Evolutionary conservation across 1,139 yeast genomes (phyloP), one percentile per base, ranked within the genome.

Genomic region (Geotrichum siamense): DNA sequence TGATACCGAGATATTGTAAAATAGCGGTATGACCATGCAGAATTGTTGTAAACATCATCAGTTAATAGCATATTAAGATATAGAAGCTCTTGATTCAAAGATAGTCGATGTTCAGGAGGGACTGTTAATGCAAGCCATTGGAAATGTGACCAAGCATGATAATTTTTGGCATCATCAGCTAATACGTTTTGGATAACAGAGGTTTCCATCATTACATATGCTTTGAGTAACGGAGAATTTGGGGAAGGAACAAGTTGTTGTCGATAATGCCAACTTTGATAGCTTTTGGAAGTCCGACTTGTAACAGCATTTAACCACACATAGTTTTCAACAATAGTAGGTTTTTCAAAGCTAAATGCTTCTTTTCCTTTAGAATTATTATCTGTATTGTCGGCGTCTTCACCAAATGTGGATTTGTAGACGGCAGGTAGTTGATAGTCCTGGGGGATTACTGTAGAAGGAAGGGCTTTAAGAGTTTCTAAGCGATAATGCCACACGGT

Each of bases 211-310:
- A 63, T 66, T 5, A 76, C 68, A 37, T 67, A 63, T 47, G 47
- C 44, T 19, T 15, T 40, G 51, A 42, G 21, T 51, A 29, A 8
- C 31, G 27, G 12, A 31, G 39, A 28, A 19, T 27, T 12, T 26
- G 20, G 9, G 23, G 38, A 15, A 26, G 47, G 48, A 40, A 51
- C 49, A 27, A 64, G 52, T 19, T 50, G 54, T 57, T 83, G 89
- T 43, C 96, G 74, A 58, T 89, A 86, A 56, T 87, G 85, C 98
- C 98, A 91, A 22, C 91, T 82, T 63, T 91, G 99, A 65, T 93
- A 91, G 65, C 89, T 91, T 62, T 91, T 91, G 38, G 89, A 82
- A 59, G 84, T 80, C 8, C 74, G 79, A 43, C 82, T 59, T 0
- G 96, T 91, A 35, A 83, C 66, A 32, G 71, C 70, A 53, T 85